A percentile compares a stretch with the other conserved stretches of the same genome.
These are phyloP conservation scores for Crucihimalaya himalaica DNA, from an alignment of 345 rosid genomes.

Conservation along the genomic window DNA sequence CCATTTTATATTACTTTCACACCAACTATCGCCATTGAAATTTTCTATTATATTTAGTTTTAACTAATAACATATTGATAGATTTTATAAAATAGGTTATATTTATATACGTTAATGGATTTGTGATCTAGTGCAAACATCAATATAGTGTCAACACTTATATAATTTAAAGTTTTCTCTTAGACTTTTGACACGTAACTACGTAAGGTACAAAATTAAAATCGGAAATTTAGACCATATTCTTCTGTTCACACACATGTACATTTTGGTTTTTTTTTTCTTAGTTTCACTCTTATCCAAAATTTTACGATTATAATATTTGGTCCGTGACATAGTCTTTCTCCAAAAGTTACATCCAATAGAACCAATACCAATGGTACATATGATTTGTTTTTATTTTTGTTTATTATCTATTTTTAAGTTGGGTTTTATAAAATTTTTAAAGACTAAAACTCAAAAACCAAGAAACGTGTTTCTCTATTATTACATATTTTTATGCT, in stretches of 20 bases:
- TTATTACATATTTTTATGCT: too few species aligned
- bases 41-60: too few species aligned
- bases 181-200: neutral
- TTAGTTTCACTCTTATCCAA: neutral
- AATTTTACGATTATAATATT: neutral
- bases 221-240: neutral
- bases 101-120: neutral
- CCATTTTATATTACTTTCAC: neutral
- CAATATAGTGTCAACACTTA: neutral
- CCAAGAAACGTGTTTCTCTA: neutral
- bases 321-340: neutral
- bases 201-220: neutral
- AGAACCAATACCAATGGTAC: neutral
- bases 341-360: neutral
- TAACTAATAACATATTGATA: neutral
- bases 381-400: neutral
- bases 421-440: neutral
- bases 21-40: neutral
- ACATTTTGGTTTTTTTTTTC: neutral
- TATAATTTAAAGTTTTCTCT: neutral
- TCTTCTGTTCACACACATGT: neutral
- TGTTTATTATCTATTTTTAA: neutral
- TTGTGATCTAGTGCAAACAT: neutral
- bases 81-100: neutral
- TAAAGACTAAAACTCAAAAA: neutral